phyloP scores from a whole-genome alignment of 768 basidiomycete genomes.

The Tulasnella sp. region DNA sequence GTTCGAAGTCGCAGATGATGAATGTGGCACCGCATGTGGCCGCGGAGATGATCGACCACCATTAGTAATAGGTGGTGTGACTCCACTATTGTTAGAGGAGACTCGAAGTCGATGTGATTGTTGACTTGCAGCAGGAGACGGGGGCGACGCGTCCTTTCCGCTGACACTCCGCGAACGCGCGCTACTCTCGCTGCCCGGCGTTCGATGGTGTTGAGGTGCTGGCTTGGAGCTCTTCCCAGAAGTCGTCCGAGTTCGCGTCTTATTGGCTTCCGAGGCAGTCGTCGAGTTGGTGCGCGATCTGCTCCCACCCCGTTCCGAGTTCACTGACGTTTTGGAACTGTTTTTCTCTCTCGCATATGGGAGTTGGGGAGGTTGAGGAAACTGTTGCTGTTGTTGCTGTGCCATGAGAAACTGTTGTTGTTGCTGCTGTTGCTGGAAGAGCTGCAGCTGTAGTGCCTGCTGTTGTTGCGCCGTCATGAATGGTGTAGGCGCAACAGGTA shows the following conservation, averaged over 20 bases:
- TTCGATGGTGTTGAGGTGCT: neutral
- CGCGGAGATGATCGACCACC: conserved; percentile 20
- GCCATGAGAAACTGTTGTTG: conserved; percentile 10
- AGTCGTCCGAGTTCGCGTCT: conserved; percentile 50
- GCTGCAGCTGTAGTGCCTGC: conserved; percentile 16
- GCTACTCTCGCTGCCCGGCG: conserved; percentile 18
- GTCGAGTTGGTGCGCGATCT: conserved; percentile 23
- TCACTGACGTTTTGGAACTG: conserved; percentile 66
- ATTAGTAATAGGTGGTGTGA: neutral
- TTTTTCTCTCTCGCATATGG: conserved; percentile 74
- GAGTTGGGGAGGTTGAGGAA: conserved; percentile 29
- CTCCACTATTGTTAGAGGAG: conserved; percentile 15
- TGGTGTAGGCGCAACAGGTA: conserved; percentile 1
- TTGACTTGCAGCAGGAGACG: conserved; percentile 11
- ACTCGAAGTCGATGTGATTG: conserved; percentile 18
- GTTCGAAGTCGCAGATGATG: conserved; percentile 27
- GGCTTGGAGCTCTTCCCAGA: conserved; percentile 14
- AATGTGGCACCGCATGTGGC: conserved; percentile 26
- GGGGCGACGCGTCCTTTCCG: neutral
- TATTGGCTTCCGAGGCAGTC: conserved; percentile 30
- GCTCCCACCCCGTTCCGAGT: conserved; percentile 34
- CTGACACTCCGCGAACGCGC: neutral
- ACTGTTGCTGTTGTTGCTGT: conserved; percentile 15
- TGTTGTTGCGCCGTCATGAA: conserved; percentile 14
- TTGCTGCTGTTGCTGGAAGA: conserved; percentile 18